These are phyloP conservation scores for Colletotrichum truncatum DNA, from an alignment of 2,329 filamentous ascomycete genomes.

Conservation along the genomic window DNA sequence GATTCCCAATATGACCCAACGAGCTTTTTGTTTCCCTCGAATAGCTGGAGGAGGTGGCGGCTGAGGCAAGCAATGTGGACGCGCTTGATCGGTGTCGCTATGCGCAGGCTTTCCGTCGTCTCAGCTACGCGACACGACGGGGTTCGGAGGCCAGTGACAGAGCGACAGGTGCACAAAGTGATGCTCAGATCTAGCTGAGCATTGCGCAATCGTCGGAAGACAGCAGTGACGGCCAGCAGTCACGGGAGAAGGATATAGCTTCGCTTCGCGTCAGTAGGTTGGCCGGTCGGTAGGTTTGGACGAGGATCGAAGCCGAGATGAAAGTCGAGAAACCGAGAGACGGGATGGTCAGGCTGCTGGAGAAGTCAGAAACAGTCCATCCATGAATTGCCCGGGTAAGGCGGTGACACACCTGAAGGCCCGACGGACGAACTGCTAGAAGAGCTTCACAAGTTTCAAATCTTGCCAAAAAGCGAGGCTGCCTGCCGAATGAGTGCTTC, in stretches of 20 bases:
- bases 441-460: neutral
- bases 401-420: neutral
- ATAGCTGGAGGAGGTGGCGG: neutral
- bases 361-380: neutral
- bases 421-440: neutral
- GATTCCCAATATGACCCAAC: neutral
- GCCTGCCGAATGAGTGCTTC: neutral
- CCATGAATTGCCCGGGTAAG: neutral
- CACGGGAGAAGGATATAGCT: neutral
- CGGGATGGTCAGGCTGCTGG: neutral
- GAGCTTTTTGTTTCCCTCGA: neutral
- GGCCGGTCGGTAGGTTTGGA: slow-evolving; percentile 6
- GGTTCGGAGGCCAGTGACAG: slow-evolving; percentile 8
- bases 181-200: slow-evolving; percentile 8
- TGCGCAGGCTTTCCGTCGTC: neutral
- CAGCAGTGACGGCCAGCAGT: neutral
- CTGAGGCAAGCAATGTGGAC: neutral
- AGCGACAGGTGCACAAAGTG: neutral
- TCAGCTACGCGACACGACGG: slow-evolving; percentile 5
- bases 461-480: neutral
- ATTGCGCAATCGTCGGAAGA: slow-evolving; percentile 18
- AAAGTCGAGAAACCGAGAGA: neutral
- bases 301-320: slow-evolving; percentile 17
- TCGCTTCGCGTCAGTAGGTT: slow-evolving; percentile 2
- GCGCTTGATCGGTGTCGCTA: neutral